These are phyloP conservation scores for Arthromyces matolae DNA, from an alignment of 768 basidiomycete species.

Conservation along the genomic window DNA sequence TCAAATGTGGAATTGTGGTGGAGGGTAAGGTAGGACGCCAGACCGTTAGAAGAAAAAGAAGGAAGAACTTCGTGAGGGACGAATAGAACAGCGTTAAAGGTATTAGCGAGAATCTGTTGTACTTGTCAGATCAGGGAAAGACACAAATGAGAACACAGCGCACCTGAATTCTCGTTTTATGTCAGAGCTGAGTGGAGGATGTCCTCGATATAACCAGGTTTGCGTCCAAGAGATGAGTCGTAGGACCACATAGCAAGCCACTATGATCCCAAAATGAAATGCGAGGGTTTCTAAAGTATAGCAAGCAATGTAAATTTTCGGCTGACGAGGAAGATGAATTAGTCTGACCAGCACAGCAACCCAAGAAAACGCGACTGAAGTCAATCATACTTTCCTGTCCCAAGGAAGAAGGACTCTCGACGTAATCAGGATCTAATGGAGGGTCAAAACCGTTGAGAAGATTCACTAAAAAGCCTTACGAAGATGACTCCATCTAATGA, in stretches of 20 bases:
- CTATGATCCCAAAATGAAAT: constrained; percentile 66
- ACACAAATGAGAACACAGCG: constrained; percentile 4
- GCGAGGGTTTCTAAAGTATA: constrained; percentile 60
- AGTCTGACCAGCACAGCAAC: constrained; percentile 56
- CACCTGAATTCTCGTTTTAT: constrained; percentile 64
- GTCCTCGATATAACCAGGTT: constrained; percentile 19
- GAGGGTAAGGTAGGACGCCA: constrained; percentile 57
- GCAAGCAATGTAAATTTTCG: background rate
- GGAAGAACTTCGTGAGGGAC: constrained; percentile 78
- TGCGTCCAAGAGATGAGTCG: constrained; percentile 34
- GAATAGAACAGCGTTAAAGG: constrained; percentile 81
- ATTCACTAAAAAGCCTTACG: constrained; percentile 42
- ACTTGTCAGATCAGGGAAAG: background rate
- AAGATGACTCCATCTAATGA: constrained; percentile 76
- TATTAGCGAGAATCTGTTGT: constrained; percentile 61
- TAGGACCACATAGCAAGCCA: constrained; percentile 54
- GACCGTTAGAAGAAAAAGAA: constrained; percentile 77
- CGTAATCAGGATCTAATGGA: constrained; percentile 36
- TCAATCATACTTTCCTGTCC: constrained; percentile 45
- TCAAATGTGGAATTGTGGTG: constrained; percentile 21
- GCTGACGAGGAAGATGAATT: background rate
- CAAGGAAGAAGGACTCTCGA: constrained; percentile 41
- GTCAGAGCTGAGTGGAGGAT: constrained; percentile 33
- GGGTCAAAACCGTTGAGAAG: constrained; percentile 9
- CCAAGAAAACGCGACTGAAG: constrained; percentile 59